These are phyloP conservation scores for Cercospora beticola DNA, from an alignment of 2,329 filamentous ascomycete species.

Conservation along the genomic window DNA sequence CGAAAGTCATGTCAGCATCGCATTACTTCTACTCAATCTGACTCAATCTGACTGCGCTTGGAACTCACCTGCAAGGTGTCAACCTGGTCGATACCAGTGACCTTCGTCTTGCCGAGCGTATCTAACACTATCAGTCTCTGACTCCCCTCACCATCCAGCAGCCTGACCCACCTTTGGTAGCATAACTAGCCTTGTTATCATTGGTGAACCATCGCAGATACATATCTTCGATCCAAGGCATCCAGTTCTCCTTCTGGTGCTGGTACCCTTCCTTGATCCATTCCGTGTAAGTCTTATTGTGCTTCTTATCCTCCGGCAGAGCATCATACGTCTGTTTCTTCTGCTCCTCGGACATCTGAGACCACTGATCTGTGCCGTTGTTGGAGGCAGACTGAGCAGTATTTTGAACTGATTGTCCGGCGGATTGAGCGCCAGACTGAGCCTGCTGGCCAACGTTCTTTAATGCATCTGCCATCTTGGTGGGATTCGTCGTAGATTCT, in stretches of 20 bases:
- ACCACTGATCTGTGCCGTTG: constrained; percentile 34
- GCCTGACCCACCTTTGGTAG: constrained; percentile 59
- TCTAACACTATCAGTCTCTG: constrained; percentile 47
- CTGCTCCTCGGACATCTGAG: constrained; percentile 38
- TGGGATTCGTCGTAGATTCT: background rate
- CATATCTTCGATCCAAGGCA: constrained; percentile 73
- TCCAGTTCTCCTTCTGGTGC: constrained; percentile 70
- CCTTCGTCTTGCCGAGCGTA: constrained; percentile 66
- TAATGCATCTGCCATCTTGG: constrained; percentile 24
- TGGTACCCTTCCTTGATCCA: constrained; percentile 66
- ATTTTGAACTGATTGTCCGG: background rate
- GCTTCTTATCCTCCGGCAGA: constrained; percentile 36
- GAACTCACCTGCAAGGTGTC: constrained; percentile 52
- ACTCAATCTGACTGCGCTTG: background rate
- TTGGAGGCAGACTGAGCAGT: constrained; percentile 16
- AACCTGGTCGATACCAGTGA: constrained; percentile 66
- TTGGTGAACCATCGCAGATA: constrained; percentile 72
- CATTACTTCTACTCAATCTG: background rate
- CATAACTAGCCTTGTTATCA: constrained; percentile 73
- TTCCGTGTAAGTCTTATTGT: constrained; percentile 47
- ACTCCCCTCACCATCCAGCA: background rate
- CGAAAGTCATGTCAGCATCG: background rate
- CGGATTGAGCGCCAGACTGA: constrained; percentile 3
- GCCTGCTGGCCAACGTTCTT: constrained; percentile 24
- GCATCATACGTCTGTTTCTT: constrained; percentile 38